A percentile compares a stretch with the other conserved stretches of the same genome.
Evolutionary conservation across 305 asterid species (phyloP).

Genomic region (Coffea humblotiana): DNA sequence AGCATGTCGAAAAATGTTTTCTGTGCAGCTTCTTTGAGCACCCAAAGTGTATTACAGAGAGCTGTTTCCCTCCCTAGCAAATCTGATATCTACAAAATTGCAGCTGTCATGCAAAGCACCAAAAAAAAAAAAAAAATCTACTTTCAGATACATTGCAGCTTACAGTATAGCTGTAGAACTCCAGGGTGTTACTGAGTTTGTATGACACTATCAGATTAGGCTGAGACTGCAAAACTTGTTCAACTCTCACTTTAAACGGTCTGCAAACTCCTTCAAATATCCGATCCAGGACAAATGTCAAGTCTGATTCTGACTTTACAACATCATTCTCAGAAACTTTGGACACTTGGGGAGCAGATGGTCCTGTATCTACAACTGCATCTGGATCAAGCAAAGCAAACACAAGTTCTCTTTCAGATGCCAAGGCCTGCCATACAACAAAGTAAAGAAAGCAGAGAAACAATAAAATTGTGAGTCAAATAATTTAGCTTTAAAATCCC

Average conservation of each 20-base stretch:
- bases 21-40: conserved; percentile 93
- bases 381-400: conserved; percentile 92
- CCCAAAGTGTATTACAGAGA: conserved; percentile 80
- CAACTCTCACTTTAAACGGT: conserved; percentile 97
- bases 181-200: conserved; percentile 88
- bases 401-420: conserved; percentile 99
- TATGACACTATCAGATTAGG: conserved; percentile 84
- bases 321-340: conserved; percentile 49
- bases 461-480: not conserved
- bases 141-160: conserved; percentile 36
- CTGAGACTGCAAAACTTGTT: conserved; percentile 97
- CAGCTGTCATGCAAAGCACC: conserved; percentile 21
- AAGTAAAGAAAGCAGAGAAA: conserved; percentile 19
- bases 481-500: not conserved
- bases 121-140: conserved; percentile 11
- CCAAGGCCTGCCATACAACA: conserved; percentile 72
- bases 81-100: conserved; percentile 67
- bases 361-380: conserved; percentile 66
- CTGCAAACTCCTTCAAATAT: conserved; percentile 99
- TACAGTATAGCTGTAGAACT: conserved; percentile 94
- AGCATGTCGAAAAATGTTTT: conserved; percentile 86
- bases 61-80: conserved; percentile 93
- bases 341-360: conserved; percentile 60
- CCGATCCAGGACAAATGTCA: conserved; percentile 92
- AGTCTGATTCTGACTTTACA: conserved; percentile 74